phyloP scores from a whole-genome alignment of 805 yeast genomes.

The Saccharomycopsis schoenii region DNA sequence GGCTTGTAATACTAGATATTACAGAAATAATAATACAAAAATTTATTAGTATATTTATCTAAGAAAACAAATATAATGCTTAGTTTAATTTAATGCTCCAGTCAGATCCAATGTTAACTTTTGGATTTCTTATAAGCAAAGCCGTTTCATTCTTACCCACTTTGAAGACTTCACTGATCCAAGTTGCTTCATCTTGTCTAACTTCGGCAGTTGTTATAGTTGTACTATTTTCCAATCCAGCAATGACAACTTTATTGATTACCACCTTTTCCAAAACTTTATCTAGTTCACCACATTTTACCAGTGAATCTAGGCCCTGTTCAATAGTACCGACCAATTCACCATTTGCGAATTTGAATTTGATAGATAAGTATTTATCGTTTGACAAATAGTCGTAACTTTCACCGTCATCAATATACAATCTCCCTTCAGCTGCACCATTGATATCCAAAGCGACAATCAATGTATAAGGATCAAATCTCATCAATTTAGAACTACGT shows the following conservation, averaged over 20 bases:
- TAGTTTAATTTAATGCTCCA: slow-evolving; percentile 36
- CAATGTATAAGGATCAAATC: slow-evolving; percentile 70
- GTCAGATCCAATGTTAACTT: slow-evolving; percentile 32
- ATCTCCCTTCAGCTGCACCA: slow-evolving; percentile 44
- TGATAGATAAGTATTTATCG: slow-evolving; percentile 40
- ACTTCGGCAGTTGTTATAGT: slow-evolving; percentile 24
- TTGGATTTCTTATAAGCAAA: slow-evolving; percentile 39
- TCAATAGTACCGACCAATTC: slow-evolving; percentile 24
- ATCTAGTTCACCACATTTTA: slow-evolving; percentile 18
- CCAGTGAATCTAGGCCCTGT: slow-evolving; percentile 16
- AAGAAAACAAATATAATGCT: not conserved
- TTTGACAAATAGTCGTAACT: slow-evolving; percentile 41
- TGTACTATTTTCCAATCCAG: slow-evolving; percentile 26
- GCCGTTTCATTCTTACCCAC: slow-evolving; percentile 19
- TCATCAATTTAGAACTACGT: slow-evolving; percentile 69
- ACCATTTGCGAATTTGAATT: slow-evolving; percentile 32
- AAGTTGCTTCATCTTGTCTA: slow-evolving; percentile 29
- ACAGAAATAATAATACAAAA: not conserved
- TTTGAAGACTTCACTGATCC: slow-evolving; percentile 27
- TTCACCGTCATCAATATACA: slow-evolving; percentile 83
- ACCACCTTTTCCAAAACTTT: slow-evolving; percentile 27
- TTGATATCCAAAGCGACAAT: slow-evolving; percentile 44
- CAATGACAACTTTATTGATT: slow-evolving; percentile 47
- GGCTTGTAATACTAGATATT: not conserved
- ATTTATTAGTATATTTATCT: not conserved